These are phyloP conservation scores for Paracoccidioides lutzii DNA, from an alignment of 2,329 filamentous ascomycete genomes.

Conservation along the genomic window DNA sequence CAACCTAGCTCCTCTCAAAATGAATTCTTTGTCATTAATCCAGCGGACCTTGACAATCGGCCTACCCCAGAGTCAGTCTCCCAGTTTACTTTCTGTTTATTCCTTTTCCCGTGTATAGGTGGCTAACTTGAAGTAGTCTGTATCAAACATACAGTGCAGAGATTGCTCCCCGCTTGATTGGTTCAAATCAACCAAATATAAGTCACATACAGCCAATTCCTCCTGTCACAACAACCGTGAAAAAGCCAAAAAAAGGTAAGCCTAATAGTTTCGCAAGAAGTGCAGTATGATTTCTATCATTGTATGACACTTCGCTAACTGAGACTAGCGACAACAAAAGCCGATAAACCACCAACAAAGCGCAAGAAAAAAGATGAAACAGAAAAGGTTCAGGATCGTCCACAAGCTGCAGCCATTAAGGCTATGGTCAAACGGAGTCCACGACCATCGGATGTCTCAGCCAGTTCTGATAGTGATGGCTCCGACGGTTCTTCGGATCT, in stretches of 20 bases:
- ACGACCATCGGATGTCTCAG: slow-evolving; percentile 30
- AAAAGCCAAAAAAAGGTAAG: slow-evolving; percentile 1
- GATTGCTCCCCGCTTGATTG: slow-evolving; percentile 1
- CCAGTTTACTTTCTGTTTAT: background rate
- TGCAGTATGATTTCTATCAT: background rate
- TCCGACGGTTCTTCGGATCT: slow-evolving; percentile 38
- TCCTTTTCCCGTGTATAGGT: background rate
- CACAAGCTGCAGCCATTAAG: slow-evolving; percentile 13
- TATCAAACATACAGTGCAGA: background rate
- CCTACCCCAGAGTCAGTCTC: background rate
- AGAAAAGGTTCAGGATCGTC: slow-evolving; percentile 3
- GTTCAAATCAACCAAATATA: background rate
- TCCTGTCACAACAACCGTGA: background rate
- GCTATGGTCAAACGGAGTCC: slow-evolving; percentile 11
- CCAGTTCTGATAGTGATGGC: slow-evolving; percentile 38
- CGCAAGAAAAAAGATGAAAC: slow-evolving; percentile 8
- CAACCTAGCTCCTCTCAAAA: slow-evolving; percentile 5
- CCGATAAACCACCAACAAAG: slow-evolving; percentile 8
- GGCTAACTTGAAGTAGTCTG: background rate
- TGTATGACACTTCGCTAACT: background rate
- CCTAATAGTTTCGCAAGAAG: background rate
- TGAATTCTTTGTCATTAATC: slow-evolving; percentile 11
- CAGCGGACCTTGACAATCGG: slow-evolving; percentile 9
- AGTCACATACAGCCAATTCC: background rate
- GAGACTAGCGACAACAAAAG: slow-evolving; percentile 3